Evolutionary conservation across 257 asterid species (phyloP), one percentile per base, ranked within the genome.

Genomic region (Capsicum pubescens): DNA sequence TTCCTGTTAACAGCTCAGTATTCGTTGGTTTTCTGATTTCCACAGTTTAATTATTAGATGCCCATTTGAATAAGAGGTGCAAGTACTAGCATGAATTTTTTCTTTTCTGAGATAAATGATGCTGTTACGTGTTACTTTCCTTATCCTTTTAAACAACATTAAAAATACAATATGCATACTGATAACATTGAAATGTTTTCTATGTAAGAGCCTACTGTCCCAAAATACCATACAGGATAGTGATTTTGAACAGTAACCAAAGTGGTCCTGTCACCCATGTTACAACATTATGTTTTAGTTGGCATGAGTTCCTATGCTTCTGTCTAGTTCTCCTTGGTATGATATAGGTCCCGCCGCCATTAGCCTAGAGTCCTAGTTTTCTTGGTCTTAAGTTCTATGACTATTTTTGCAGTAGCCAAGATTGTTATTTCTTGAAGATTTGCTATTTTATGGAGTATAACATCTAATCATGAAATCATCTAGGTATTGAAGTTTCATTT

Each of bases 21-120:
- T 69, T 70, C 35, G 5, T 17, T 70, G 17, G 15, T 19, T 72
- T 11, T 19, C 42, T 72, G 56, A 11, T 72, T 69, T 50, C 17
- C 56, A 72, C 11, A 46, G 9, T 48, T 72, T 9, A 72, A 70
- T 70, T 70, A 11, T 70, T 72, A 72, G 17, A 46, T 71, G 36
- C n/a, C 58, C 57, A 71, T 71, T 71, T 15, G 80, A 46, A 71
- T 71, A 71, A 71, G 80, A 71, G 80, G 42, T 19, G 59, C 59
- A 72, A 72, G 17, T 46, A 72, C 17, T 72, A 72, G 36, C 80
- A 46, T 48, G 11, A 11, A n/a, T 72, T 48, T 21, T 48, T 50
- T 50, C 7, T 72, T 72, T 72, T 11, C 11, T 48, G 59, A 72
- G 42, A 72, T 50, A 50, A 12, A 44, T 35, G 19, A 74, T 11